Conservation (phyloP, 2,329 filamentous ascomycete genomes). For the Orbilia quercus region DNA sequence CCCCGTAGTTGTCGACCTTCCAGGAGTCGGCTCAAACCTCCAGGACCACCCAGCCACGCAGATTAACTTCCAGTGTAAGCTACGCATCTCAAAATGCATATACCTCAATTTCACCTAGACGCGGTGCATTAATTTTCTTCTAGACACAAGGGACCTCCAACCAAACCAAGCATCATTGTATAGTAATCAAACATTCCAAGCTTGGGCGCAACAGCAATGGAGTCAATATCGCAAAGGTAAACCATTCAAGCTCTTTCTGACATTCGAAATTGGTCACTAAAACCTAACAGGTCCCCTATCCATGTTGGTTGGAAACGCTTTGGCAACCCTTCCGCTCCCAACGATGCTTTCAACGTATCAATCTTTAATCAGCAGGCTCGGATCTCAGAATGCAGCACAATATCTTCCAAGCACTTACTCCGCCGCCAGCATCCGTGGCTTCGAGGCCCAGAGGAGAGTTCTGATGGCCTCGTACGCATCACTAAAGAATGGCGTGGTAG, state of each 20-base stretch:
- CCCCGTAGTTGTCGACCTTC: slow-evolving; percentile 64
- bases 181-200: slow-evolving; percentile 37
- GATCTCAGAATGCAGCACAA: slow-evolving; percentile 61
- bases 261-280: background rate
- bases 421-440: slow-evolving; percentile 63
- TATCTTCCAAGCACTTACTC: slow-evolving; percentile 62
- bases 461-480: slow-evolving; percentile 61
- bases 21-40: slow-evolving; percentile 67
- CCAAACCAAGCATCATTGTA: slow-evolving; percentile 48
- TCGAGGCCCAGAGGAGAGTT: slow-evolving; percentile 62
- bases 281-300: slow-evolving; percentile 61
- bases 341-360: slow-evolving; percentile 59
- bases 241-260: background rate
- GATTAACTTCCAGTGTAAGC: slow-evolving; percentile 48
- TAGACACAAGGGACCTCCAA: slow-evolving; percentile 41
- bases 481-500: slow-evolving; percentile 59
- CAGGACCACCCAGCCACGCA: slow-evolving; percentile 63
- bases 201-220: slow-evolving; percentile 53
- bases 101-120: no score
- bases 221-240: slow-evolving; percentile 47
- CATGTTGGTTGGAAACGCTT: slow-evolving; percentile 62
- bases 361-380: slow-evolving; percentile 36
- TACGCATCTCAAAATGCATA: background rate
- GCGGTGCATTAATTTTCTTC: background rate
- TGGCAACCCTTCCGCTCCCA: slow-evolving; percentile 63